A percentile compares a stretch with the other conserved stretches of the same genome.
These are phyloP conservation scores for Metarhizium guizhouense DNA, from an alignment of 2,329 filamentous ascomycete species.

Conservation along the genomic window DNA sequence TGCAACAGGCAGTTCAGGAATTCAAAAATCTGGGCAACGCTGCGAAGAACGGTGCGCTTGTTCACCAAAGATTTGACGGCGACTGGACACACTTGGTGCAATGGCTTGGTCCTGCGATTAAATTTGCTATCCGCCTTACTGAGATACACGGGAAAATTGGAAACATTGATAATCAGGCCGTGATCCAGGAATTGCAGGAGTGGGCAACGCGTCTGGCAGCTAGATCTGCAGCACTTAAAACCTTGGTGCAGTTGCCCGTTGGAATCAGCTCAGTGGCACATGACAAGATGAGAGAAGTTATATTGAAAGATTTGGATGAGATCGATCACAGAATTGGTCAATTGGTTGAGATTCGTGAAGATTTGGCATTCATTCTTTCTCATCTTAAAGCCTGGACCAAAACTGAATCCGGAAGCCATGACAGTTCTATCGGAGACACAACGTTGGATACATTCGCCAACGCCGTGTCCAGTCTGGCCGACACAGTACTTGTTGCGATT, in stretches of 20 bases:
- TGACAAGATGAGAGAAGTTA: slow-evolving; percentile 21
- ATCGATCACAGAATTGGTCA: slow-evolving; percentile 33
- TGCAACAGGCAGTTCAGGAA: slow-evolving; percentile 28
- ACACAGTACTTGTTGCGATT: slow-evolving; percentile 69
- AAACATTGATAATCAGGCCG: slow-evolving; percentile 33
- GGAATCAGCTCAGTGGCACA: slow-evolving; percentile 36
- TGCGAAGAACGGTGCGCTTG: slow-evolving; percentile 14
- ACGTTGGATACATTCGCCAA: slow-evolving; percentile 41
- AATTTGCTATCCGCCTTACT: slow-evolving; percentile 52
- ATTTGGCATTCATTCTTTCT: slow-evolving; percentile 54
- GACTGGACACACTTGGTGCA: slow-evolving; percentile 20
- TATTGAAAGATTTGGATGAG: slow-evolving; percentile 25
- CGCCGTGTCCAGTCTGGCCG: slow-evolving; percentile 54
- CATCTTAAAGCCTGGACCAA: slow-evolving; percentile 60
- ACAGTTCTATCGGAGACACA: slow-evolving; percentile 5
- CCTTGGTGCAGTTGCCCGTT: slow-evolving; percentile 39
- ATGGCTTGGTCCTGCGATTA: slow-evolving; percentile 65
- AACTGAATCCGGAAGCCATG: slow-evolving; percentile 14
- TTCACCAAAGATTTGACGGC: slow-evolving; percentile 8
- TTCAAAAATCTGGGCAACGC: slow-evolving; percentile 26
- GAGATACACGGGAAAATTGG: slow-evolving; percentile 60
- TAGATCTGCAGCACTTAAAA: slow-evolving; percentile 31
- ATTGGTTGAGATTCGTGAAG: slow-evolving; percentile 34
- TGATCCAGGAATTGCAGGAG: slow-evolving; percentile 35
- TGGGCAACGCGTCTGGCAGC: slow-evolving; percentile 41